Evolutionary conservation across 2,329 filamentous ascomycete genomes (phyloP), one percentile per base, ranked within the genome.

Genomic region (Madurella mycetomatis): DNA sequence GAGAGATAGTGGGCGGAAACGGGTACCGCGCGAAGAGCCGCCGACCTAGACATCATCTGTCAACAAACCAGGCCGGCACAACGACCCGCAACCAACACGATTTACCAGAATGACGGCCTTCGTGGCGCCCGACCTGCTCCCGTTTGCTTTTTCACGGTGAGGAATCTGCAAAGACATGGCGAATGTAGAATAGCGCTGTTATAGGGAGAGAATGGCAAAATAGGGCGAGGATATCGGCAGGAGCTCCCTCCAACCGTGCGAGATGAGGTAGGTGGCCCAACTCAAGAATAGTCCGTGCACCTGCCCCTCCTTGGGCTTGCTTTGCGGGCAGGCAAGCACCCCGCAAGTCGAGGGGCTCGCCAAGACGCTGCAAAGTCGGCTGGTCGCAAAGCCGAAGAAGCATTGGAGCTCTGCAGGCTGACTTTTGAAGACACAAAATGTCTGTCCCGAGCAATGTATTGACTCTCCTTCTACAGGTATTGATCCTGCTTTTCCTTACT

Each of bases 31-130:
- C 55, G 92, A 96, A 53, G 94, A 92, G 57, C 94, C 92, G 63
- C 92, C 92, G 68, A 97, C 92, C 92, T 96, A 58, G 46, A 42
- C 15, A 50, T 41, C 37, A 56, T 46, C 19, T 56, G 62, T 66
- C 53, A 68, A 60, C 58, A 57, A 43, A 43, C 19, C 44, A 18
- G 41, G 25, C 37, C 41, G 46, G 39, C 31, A 41, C 37, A 25
- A 40, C 17, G 19, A n/a, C 39, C 51, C 45, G 50, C 54, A 25
- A 25, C 44, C 49, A 19, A 47, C 31, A 46, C 37, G 54, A 70
- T 79, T 67, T 80, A 96, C 92, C 78, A 97, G 78, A 74, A 97
- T 96, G 64, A 96, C 87, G 63, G 92, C 92, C 77, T 96, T 97
- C 70, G 92, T 96, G 61, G 85, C 81, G 67, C 84, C 81, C 44